Conservation (phyloP, 768 basidiomycete genomes). For the Rhizopogon rudus region DNA sequence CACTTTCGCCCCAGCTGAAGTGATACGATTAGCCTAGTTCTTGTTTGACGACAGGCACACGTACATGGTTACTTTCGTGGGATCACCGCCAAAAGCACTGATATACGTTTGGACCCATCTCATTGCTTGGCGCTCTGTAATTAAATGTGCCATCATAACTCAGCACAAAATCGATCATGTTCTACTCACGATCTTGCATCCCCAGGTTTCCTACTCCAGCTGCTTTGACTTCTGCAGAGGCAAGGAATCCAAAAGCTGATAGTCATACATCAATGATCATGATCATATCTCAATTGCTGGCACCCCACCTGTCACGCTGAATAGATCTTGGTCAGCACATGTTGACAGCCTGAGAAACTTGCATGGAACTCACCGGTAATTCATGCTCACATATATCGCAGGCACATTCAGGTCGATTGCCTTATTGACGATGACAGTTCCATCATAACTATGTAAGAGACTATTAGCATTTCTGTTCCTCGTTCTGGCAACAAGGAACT, state of each 20-base stretch:
- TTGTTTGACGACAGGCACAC: slow-evolving; percentile 8
- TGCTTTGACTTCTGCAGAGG: slow-evolving; percentile 44
- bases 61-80: slow-evolving; percentile 53
- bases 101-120: slow-evolving; percentile 69
- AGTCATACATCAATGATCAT: neutral
- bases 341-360: neutral
- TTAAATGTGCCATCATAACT: slow-evolving; percentile 33
- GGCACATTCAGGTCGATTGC: slow-evolving; percentile 27
- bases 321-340: neutral
- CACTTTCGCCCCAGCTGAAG: slow-evolving; percentile 26
- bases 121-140: slow-evolving; percentile 49
- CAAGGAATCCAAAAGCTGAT: slow-evolving; percentile 47
- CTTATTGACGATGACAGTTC: slow-evolving; percentile 26
- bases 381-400: slow-evolving; percentile 34
- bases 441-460: slow-evolving; percentile 4
- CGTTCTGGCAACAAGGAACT: neutral
- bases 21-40: slow-evolving; percentile 9
- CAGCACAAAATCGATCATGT: slow-evolving; percentile 33
- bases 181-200: slow-evolving; percentile 52
- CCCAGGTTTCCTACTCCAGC: slow-evolving; percentile 59
- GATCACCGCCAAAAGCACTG: slow-evolving; percentile 59
- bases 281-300: neutral
- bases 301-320: slow-evolving; percentile 9
- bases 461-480: neutral
- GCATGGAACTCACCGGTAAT: slow-evolving; percentile 17